A percentile compares a stretch with the other conserved stretches of the same genome.
phyloP scores from a whole-genome alignment of 768 basidiomycete species.

The Ramaria sp. region DNA sequence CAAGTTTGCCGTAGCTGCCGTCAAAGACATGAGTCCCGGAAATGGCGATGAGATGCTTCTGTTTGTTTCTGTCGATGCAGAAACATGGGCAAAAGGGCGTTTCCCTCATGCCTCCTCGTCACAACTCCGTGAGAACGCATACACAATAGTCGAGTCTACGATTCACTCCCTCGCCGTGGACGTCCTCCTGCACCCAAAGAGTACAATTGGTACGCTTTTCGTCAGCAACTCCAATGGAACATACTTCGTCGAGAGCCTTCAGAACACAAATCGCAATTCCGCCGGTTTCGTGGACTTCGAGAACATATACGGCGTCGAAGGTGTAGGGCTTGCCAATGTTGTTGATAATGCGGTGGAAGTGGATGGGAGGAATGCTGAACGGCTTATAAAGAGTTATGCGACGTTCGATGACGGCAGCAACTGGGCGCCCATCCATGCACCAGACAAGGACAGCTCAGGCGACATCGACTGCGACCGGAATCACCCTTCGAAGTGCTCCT shows the following conservation, averaged over 20 bases:
- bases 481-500: conserved; percentile 54
- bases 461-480: conserved; percentile 50
- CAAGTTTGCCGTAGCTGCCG: conserved; percentile 85
- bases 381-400: conserved; percentile 66
- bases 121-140: conserved; percentile 78
- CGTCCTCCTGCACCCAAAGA: conserved; percentile 55
- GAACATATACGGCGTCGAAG: conserved; percentile 74
- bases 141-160: conserved; percentile 92
- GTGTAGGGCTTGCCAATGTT: conserved; percentile 84
- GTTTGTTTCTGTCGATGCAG: conserved; percentile 78
- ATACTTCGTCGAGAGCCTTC: conserved; percentile 83
- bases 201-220: conserved; percentile 79
- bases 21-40: conserved; percentile 53
- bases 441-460: conserved; percentile 51
- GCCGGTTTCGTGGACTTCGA: conserved; percentile 92
- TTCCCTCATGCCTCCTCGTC: conserved; percentile 87
- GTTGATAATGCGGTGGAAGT: conserved; percentile 81
- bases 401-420: conserved; percentile 88
- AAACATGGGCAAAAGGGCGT: conserved; percentile 76
- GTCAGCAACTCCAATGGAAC: conserved; percentile 95
- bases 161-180: conserved; percentile 92
- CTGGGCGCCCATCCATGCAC: conserved; percentile 62
- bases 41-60: conserved; percentile 66
- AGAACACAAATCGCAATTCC: conserved; percentile 86
- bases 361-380: conserved; percentile 54